These are phyloP conservation scores for Amaranthus hypochondriacus DNA, from an alignment of 148 eudicot genomes.

Conservation along the genomic window DNA sequence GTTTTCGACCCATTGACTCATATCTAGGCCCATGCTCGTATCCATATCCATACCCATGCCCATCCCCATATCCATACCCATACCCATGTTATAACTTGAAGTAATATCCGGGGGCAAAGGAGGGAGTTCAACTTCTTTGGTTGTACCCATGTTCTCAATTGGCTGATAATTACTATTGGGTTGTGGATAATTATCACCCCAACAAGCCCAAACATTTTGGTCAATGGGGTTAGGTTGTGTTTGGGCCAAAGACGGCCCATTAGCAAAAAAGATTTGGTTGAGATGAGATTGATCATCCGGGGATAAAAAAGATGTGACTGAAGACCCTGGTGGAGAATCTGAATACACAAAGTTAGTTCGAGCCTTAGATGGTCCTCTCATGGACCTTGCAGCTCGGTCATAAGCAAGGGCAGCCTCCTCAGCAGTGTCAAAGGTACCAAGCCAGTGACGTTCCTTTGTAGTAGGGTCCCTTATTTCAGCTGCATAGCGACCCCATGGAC, in stretches of 20 bases:
- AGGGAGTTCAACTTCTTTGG: conserved; percentile 22
- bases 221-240: background rate
- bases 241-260: conserved; percentile 15
- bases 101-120: conserved; percentile 32
- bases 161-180: background rate
- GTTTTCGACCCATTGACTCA: conserved; percentile 20
- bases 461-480: conserved; percentile 31
- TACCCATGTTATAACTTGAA: conserved; percentile 18
- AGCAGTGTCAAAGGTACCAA: too few species aligned
- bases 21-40: background rate
- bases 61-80: conserved; percentile 10
- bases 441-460: conserved; percentile 5
- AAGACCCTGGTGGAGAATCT: too few species aligned
- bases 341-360: too few species aligned
- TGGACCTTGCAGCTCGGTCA: too few species aligned
- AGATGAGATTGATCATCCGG: too few species aligned
- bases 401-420: too few species aligned
- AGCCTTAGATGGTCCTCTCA: too few species aligned
- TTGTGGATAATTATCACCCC: conserved; percentile 3
- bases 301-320: too few species aligned
- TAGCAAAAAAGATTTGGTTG: conserved; percentile 3
- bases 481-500: conserved; percentile 33
- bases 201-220: conserved; percentile 11
- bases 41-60: too few species aligned
- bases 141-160: background rate